Conservation (phyloP, 768 basidiomycete species). For the Boletus coccyginus region DNA sequence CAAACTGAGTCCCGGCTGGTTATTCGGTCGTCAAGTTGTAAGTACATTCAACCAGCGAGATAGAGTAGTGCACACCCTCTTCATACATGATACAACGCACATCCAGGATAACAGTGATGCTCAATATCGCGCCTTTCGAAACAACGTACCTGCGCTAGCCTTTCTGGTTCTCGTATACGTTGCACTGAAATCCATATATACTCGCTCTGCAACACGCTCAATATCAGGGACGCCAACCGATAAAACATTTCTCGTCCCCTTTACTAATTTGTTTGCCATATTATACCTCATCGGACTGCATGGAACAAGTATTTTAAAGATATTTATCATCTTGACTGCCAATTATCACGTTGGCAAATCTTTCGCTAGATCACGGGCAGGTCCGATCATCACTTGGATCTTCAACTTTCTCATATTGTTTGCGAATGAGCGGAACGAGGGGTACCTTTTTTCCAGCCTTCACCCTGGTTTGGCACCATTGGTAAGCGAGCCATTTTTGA, state of each 20-base stretch:
- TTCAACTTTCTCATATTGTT: constrained; percentile 78
- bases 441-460: constrained; percentile 71
- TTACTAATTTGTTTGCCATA: constrained; percentile 59
- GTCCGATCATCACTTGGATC: constrained; percentile 64
- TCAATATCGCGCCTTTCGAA: constrained; percentile 87
- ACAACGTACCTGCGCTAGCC: constrained; percentile 65
- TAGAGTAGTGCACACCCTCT: not conserved
- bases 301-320: constrained; percentile 77
- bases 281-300: constrained; percentile 73
- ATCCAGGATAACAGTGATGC: constrained; percentile 86
- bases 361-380: constrained; percentile 40
- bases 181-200: constrained; percentile 50
- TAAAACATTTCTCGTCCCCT: constrained; percentile 46
- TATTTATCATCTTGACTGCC: constrained; percentile 60
- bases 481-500: constrained; percentile 42
- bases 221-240: constrained; percentile 26
- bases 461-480: constrained; percentile 53
- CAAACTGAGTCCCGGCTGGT: constrained; percentile 72
- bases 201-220: constrained; percentile 24
- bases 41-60: constrained; percentile 29
- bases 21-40: constrained; percentile 79
- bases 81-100: not conserved
- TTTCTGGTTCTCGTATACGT: constrained; percentile 54
- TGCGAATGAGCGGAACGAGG: constrained; percentile 64
- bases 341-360: constrained; percentile 68